These are phyloP conservation scores for Phialophora verrucosa DNA, from an alignment of 2,329 filamentous ascomycete species.

Conservation along the genomic window DNA sequence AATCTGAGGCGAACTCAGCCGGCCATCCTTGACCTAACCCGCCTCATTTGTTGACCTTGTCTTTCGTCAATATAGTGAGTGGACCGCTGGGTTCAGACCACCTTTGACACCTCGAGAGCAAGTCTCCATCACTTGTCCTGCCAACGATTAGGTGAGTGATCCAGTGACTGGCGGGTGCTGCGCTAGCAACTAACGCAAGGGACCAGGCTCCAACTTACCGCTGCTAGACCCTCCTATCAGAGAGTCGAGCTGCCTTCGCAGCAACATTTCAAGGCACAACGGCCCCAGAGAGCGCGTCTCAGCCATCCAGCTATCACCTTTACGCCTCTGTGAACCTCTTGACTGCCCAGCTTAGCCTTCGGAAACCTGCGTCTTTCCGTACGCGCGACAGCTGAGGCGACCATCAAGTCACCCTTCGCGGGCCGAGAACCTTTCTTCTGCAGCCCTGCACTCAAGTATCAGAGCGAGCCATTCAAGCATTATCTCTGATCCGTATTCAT, in stretches of 20 bases:
- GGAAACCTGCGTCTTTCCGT: slow-evolving; percentile 28
- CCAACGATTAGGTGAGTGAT: slow-evolving; percentile 36
- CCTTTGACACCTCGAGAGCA: slow-evolving; percentile 24
- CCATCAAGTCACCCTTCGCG: slow-evolving; percentile 22
- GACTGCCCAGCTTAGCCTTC: slow-evolving; percentile 30
- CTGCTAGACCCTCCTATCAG: slow-evolving; percentile 52
- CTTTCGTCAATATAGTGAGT: slow-evolving; percentile 34
- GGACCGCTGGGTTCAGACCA: slow-evolving; percentile 28
- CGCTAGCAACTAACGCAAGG: slow-evolving; percentile 52
- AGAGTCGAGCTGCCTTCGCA: slow-evolving; percentile 28
- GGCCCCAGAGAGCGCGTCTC: slow-evolving; percentile 30
- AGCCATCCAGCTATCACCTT: slow-evolving; percentile 27
- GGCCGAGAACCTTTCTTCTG: slow-evolving; percentile 29
- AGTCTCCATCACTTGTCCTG: slow-evolving; percentile 13
- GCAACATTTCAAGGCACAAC: slow-evolving; percentile 32
- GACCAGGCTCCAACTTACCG: slow-evolving; percentile 48
- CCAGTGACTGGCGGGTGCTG: slow-evolving; percentile 52
- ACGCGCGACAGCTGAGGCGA: slow-evolving; percentile 32
- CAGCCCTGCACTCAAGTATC: slow-evolving; percentile 28
- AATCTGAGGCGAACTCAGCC: slow-evolving; percentile 43
- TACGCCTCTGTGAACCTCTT: slow-evolving; percentile 20
- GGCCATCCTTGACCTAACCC: slow-evolving; percentile 32
- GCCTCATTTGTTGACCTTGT: slow-evolving; percentile 36
- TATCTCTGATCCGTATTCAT: slow-evolving; percentile 45
- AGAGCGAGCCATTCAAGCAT: slow-evolving; percentile 24